These are phyloP conservation scores for Theobroma grandiflorum DNA, from an alignment of 441 rosid species.

Conservation along the genomic window DNA sequence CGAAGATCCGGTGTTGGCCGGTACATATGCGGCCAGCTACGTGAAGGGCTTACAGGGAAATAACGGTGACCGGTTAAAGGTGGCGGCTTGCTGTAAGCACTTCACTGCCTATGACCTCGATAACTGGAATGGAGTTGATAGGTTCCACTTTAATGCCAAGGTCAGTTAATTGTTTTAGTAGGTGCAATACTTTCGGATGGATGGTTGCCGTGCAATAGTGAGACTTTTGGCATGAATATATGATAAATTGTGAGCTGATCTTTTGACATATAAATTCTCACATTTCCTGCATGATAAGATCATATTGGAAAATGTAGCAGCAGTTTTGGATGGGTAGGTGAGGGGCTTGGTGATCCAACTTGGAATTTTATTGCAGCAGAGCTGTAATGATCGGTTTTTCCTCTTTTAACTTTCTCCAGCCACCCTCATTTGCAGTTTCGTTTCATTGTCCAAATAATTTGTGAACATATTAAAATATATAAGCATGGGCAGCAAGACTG, in stretches of 20 bases:
- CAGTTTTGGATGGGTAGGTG: not conserved
- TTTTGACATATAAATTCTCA: not conserved
- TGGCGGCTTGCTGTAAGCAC: conserved; percentile 94
- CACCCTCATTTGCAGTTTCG: not conserved
- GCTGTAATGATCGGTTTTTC: not conserved
- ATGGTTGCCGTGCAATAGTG: conserved; percentile 1
- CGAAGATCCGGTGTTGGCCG: conserved; percentile 84
- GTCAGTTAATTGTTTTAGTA: conserved; percentile 28
- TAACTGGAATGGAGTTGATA: conserved; percentile 91
- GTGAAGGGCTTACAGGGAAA: conserved; percentile 86
- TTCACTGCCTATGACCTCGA: conserved; percentile 96
- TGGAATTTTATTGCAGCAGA: not conserved
- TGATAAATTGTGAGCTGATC: too few species aligned
- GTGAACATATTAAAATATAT: not conserved
- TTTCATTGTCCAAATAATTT: not conserved
- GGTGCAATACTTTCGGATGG: not conserved
- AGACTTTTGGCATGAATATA: not conserved
- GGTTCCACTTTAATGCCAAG: conserved; percentile 89
- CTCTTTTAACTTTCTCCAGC: not conserved
- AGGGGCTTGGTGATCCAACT: conserved; percentile 7
- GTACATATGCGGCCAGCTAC: conserved; percentile 82
- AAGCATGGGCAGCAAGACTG: not conserved
- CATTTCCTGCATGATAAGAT: conserved; percentile 1
- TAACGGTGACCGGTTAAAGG: conserved; percentile 74
- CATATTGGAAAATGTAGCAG: conserved; percentile 1